Evolutionary conservation across 2,329 filamentous ascomycete species (phyloP).

Genomic region (Aspergillus caelatus): DNA sequence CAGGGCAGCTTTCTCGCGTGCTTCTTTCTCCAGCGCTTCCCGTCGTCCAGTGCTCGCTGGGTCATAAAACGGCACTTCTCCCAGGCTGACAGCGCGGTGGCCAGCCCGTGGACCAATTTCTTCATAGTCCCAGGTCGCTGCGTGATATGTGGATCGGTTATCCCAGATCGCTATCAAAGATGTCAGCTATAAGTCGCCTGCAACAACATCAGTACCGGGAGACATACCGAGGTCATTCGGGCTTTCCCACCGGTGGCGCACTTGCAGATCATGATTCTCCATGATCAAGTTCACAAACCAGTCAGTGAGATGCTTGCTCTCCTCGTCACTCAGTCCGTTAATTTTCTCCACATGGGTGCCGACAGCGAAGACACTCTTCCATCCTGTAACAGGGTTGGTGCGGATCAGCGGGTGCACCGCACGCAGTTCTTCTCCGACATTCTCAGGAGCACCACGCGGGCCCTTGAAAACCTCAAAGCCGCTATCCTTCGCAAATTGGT

Average conservation of each 20-base stretch:
- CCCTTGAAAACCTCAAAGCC: constrained; percentile 33
- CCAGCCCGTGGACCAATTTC: constrained; percentile 52
- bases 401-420: constrained; percentile 51
- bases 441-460: constrained; percentile 57
- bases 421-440: constrained; percentile 56
- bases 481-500: constrained; percentile 32
- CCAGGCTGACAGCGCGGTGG: constrained; percentile 55
- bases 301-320: constrained; percentile 36
- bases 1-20: too few relatives aligned
- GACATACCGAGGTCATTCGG: constrained; percentile 46
- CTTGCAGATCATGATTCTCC: constrained; percentile 47
- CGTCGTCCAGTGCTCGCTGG: constrained; percentile 37
- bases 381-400: constrained; percentile 56
- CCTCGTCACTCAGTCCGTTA: constrained; percentile 36
- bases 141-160: constrained; percentile 59
- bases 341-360: constrained; percentile 35
- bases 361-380: constrained; percentile 42
- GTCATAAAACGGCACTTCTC: constrained; percentile 59
- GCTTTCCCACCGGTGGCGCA: constrained; percentile 40
- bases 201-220: not conserved
- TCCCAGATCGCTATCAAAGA: constrained; percentile 57
- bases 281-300: constrained; percentile 42
- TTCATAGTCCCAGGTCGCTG: constrained; percentile 57
- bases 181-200: not conserved
- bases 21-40: constrained; percentile 23